Evolutionary conservation across 2,329 filamentous ascomycete genomes (phyloP).

Genomic region (Magnaporthiopsis incrustans): DNA sequence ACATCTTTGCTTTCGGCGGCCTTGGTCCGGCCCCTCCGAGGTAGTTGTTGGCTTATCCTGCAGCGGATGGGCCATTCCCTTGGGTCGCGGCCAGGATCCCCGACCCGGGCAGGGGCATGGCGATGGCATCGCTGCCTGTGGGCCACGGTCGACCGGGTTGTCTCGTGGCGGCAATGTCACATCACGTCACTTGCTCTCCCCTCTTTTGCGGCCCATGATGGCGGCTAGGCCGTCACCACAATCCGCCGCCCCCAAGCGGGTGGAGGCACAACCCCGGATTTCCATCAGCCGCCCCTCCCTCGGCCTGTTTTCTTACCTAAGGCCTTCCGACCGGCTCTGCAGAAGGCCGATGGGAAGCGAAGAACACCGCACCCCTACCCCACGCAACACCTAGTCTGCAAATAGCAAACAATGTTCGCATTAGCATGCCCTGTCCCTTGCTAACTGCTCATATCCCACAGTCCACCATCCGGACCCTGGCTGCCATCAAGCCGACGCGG

Average conservation of each 20-base stretch:
- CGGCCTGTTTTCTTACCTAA: too few relatives aligned
- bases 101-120: not conserved
- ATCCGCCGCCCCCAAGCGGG: not conserved
- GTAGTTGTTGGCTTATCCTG: not conserved
- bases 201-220: not conserved
- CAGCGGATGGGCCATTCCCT: not conserved
- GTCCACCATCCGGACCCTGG: constrained; percentile 60
- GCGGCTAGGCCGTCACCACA: not conserved
- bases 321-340: too few relatives aligned
- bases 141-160: not conserved
- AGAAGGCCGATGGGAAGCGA: too few relatives aligned
- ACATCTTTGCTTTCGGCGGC: not conserved
- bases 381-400: not conserved
- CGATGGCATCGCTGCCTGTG: not conserved
- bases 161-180: not conserved
- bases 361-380: too few relatives aligned
- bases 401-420: constrained; percentile 2
- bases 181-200: not conserved
- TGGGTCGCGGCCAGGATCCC: not conserved
- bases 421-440: not conserved
- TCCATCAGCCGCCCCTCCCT: not conserved
- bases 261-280: not conserved
- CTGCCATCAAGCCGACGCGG: constrained; percentile 65
- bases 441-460: constrained; percentile 22
- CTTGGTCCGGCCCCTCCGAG: not conserved